These are phyloP conservation scores for Taiwanofungus camphoratus DNA, from an alignment of 1,284 basidiomycete species.

Conservation along the genomic window DNA sequence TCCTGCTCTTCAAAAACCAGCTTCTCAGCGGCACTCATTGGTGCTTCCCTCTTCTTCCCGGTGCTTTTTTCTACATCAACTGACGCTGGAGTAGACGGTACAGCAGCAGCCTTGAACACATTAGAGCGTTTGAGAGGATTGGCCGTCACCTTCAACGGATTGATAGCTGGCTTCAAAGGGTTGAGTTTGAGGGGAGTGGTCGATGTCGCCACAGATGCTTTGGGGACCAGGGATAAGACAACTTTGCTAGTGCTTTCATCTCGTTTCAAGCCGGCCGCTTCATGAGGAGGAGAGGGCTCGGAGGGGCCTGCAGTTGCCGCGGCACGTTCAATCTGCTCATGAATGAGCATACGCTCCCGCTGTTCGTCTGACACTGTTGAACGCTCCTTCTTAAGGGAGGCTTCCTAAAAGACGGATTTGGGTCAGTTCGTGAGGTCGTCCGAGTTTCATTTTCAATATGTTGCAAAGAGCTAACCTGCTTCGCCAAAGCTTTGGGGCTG, in stretches of 20 bases:
- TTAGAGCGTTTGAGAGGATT: constrained; percentile 66
- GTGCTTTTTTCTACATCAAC: constrained; percentile 15
- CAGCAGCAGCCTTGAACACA: constrained; percentile 57
- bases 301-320: constrained; percentile 29
- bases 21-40: constrained; percentile 78
- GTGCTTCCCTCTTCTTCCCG: constrained; percentile 48
- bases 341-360: constrained; percentile 83
- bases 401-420: constrained; percentile 65
- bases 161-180: constrained; percentile 40
- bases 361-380: constrained; percentile 92
- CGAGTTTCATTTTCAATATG: too few species aligned
- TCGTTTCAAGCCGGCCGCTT: constrained; percentile 62
- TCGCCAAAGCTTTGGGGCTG: constrained; percentile 87
- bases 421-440: background rate
- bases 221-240: constrained; percentile 61
- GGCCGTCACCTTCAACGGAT: constrained; percentile 39
- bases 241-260: constrained; percentile 71
- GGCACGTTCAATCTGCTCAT: constrained; percentile 93
- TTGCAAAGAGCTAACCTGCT: constrained; percentile 68
- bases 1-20: constrained; percentile 86
- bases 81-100: constrained; percentile 11
- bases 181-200: constrained; percentile 60
- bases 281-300: constrained; percentile 30
- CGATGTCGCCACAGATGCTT: constrained; percentile 35
- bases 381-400: constrained; percentile 88